phyloP scores from a whole-genome alignment of 2,329 filamentous ascomycete genomes.

The Epichloe coenophiala region DNA sequence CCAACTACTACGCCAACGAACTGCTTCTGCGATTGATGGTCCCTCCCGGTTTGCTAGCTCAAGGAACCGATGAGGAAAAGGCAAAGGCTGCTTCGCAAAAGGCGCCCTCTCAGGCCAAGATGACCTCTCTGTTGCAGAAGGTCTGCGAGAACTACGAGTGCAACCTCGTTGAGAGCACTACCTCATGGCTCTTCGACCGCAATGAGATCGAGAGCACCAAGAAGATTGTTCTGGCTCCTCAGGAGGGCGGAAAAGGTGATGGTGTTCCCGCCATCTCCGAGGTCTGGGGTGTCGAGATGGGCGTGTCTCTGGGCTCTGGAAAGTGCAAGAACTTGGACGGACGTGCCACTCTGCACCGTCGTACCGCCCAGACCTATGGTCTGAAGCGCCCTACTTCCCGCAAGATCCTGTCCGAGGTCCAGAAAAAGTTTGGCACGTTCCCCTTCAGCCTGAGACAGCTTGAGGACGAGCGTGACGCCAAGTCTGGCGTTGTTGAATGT shows the following conservation, averaged over 20 bases:
- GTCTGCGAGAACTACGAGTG: conserved; percentile 81
- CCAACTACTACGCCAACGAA: conserved; percentile 92
- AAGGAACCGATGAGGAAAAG: conserved; percentile 87
- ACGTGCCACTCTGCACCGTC: conserved; percentile 82
- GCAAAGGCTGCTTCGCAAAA: conserved; percentile 76
- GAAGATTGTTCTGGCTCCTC: conserved; percentile 88
- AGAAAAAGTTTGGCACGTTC: conserved; percentile 96
- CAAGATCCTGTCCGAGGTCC: conserved; percentile 83
- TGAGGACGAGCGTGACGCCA: conserved; percentile 92
- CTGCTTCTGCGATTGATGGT: conserved; percentile 81
- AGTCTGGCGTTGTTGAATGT: conserved; percentile 89
- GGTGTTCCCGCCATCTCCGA: conserved; percentile 79
- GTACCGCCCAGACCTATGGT: conserved; percentile 80
- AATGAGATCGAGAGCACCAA: conserved; percentile 96
- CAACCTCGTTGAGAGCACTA: conserved; percentile 94
- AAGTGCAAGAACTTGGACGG: conserved; percentile 90
- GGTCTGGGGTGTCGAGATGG: conserved; percentile 96
- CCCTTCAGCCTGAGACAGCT: conserved; percentile 96
- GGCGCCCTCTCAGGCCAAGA: conserved; percentile 72
- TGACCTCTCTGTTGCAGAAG: conserved; percentile 80
- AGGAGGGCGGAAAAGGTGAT: conserved; percentile 81
- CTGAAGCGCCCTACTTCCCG: conserved; percentile 90
- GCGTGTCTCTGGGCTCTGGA: conserved; percentile 76
- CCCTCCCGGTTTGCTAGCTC: conserved; percentile 69
- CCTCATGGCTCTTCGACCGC: conserved; percentile 88